phyloP scores from a whole-genome alignment of 148 eudicot genomes.

The Gaultheria prostrata region DNA sequence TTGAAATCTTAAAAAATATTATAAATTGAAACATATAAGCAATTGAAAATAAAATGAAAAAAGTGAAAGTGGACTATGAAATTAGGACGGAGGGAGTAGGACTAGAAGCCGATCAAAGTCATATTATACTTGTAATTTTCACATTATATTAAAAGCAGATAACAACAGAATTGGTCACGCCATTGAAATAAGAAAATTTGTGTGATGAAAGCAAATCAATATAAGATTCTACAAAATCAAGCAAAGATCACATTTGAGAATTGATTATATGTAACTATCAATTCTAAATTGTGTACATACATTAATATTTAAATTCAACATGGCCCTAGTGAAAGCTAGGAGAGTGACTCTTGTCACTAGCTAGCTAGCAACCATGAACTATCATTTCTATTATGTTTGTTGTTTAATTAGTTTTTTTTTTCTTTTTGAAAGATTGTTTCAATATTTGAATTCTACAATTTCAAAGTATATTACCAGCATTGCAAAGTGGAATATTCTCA shows the following conservation, averaged over 20 bases:
- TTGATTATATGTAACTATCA: conserved; percentile 3
- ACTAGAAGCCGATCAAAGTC: not conserved
- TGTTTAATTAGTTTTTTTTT: not conserved
- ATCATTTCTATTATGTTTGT: not conserved
- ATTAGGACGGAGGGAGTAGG: too few relatives aligned
- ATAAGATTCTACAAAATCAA: not conserved
- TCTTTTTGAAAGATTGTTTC: not conserved
- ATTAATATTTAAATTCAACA: not conserved
- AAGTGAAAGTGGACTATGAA: too few relatives aligned
- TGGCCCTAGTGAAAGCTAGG: not conserved
- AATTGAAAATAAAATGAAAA: too few relatives aligned
- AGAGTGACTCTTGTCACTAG: not conserved
- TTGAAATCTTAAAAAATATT: too few relatives aligned
- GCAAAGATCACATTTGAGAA: not conserved
- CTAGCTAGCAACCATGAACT: not conserved
- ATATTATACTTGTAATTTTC: not conserved
- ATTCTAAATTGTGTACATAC: not conserved
- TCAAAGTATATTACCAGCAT: too few relatives aligned
- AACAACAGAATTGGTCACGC: too few relatives aligned
- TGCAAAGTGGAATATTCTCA: conserved; percentile 2
- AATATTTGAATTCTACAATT: not conserved
- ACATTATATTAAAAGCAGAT: not conserved
- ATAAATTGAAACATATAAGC: too few relatives aligned
- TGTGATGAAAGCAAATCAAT: not conserved
- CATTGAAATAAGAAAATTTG: not conserved